These are phyloP conservation scores for Fusarium verrucosum DNA, from an alignment of 2,329 filamentous ascomycete genomes.

Conservation along the genomic window DNA sequence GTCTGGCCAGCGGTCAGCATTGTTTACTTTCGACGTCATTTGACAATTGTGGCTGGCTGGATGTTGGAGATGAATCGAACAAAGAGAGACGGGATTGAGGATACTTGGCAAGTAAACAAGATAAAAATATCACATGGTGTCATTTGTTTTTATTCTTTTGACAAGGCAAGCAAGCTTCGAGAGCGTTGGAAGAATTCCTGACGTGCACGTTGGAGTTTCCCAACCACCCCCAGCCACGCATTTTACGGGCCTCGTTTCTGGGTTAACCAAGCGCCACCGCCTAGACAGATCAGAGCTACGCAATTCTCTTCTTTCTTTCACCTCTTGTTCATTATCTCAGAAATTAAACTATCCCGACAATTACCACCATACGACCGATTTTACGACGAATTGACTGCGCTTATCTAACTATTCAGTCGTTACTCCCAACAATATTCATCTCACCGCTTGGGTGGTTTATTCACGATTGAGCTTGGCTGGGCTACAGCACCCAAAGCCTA, in stretches of 20 bases:
- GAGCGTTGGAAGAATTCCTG: background rate
- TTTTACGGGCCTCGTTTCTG: slow-evolving; percentile 44
- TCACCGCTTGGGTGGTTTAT: slow-evolving; percentile 19
- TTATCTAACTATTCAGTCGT: background rate
- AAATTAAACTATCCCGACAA: background rate
- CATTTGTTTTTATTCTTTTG: background rate
- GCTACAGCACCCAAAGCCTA: slow-evolving; percentile 43
- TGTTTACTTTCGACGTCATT: slow-evolving; percentile 51
- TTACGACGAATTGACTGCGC: background rate
- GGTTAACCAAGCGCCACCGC: slow-evolving; percentile 41
- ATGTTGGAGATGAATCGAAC: background rate
- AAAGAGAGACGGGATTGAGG: background rate
- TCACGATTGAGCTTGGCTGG: slow-evolving; percentile 41
- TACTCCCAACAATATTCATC: background rate
- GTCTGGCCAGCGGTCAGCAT: slow-evolving; percentile 29
- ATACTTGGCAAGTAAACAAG: background rate
- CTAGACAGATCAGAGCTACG: slow-evolving; percentile 24
- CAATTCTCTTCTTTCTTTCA: slow-evolving; percentile 11
- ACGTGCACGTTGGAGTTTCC: slow-evolving; percentile 20
- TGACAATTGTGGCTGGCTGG: background rate
- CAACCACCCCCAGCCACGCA: slow-evolving; percentile 45
- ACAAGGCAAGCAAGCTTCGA: background rate
- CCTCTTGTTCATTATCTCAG: slow-evolving; percentile 4
- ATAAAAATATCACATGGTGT: background rate
- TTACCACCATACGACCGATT: slow-evolving; percentile 2